Conservation (phyloP, 176 grass and related monocot genomes). For the Alopecurus myosuroides region DNA sequence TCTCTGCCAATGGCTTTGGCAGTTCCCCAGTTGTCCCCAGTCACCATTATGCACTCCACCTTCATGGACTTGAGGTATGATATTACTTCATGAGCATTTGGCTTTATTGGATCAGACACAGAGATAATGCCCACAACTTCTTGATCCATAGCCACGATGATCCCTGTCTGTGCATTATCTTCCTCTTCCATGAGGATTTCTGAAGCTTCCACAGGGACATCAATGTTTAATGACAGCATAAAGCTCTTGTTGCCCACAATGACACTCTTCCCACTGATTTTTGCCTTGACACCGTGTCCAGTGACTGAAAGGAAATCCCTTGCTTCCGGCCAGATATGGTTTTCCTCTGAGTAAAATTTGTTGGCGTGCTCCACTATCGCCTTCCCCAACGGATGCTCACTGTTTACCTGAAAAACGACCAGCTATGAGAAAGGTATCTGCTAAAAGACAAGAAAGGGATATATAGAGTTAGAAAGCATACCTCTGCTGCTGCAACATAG, state of each 20-base stretch:
- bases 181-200: constrained; percentile 79
- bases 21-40: constrained; percentile 95
- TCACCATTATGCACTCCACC: constrained; percentile 95
- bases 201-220: constrained; percentile 50
- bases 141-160: constrained; percentile 64
- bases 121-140: constrained; percentile 73
- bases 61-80: constrained; percentile 78
- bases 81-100: constrained; percentile 63
- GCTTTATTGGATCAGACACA: constrained; percentile 85
- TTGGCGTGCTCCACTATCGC: constrained; percentile 73
- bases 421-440: background rate
- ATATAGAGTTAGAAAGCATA: constrained; percentile 2
- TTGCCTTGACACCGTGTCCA: constrained; percentile 70
- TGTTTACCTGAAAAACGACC: constrained; percentile 58
- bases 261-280: constrained; percentile 42
- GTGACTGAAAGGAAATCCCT: constrained; percentile 72
- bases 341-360: constrained; percentile 53
- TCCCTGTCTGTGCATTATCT: constrained; percentile 63
- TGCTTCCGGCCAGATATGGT: constrained; percentile 63
- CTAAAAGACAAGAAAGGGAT: background rate
- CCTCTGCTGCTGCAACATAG: constrained; percentile 66
- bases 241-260: constrained; percentile 82
- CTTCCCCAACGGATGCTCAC: constrained; percentile 90
- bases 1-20: constrained; percentile 80
- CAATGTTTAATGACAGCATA: constrained; percentile 57